phyloP scores from a whole-genome alignment of 148 eudicot genomes.

The Chenopodium berlandieri region DNA sequence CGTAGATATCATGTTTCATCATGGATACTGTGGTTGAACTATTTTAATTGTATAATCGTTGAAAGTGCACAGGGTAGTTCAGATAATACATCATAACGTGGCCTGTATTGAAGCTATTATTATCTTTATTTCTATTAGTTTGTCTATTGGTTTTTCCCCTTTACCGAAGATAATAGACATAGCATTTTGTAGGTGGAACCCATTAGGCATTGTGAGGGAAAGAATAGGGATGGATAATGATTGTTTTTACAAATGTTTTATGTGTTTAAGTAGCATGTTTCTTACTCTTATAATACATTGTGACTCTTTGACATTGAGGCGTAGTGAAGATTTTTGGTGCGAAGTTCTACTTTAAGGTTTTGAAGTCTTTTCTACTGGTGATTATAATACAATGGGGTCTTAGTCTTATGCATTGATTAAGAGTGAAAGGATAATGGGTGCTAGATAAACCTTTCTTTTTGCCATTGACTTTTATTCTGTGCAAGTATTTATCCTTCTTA shows the following conservation, averaged over 20 bases:
- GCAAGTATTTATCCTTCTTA: not conserved
- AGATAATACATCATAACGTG: not conserved
- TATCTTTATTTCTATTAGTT: not conserved
- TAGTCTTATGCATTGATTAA: not conserved
- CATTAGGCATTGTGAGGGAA: not conserved
- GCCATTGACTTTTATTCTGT: not conserved
- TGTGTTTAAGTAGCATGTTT: constrained; percentile 1
- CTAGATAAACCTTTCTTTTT: not conserved
- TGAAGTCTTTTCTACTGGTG: not conserved
- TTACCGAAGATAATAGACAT: not conserved
- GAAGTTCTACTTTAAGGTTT: not conserved
- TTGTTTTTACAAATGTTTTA: not conserved
- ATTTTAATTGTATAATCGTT: not conserved
- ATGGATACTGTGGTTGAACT: not conserved
- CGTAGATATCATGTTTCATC: not conserved
- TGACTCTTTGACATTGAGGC: not conserved
- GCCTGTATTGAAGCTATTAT: not conserved
- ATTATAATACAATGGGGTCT: not conserved
- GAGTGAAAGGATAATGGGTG: not conserved
- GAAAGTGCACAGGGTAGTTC: not conserved
- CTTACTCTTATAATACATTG: not conserved
- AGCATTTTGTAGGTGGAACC: not conserved
- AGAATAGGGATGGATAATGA: not conserved
- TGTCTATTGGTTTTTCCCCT: too few species aligned
- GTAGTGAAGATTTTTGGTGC: not conserved